Conservation (phyloP, 225 moss, liverwort and hornwort genomes). For the Bryum argenteum region DNA sequence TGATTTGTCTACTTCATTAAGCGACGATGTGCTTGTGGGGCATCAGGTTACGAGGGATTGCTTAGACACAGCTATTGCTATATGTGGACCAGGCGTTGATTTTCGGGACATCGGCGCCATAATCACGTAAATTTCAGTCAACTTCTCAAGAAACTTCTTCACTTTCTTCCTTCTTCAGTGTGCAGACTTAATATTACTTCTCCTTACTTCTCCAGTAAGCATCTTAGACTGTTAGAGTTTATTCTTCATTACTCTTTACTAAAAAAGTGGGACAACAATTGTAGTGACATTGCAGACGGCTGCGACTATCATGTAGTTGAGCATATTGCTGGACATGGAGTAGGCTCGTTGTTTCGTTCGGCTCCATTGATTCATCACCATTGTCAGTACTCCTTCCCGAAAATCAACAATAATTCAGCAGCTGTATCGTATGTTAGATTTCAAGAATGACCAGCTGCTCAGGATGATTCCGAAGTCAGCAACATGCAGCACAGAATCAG, state of each 20-base stretch:
- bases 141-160: background rate
- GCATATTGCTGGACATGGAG: constrained; percentile 85
- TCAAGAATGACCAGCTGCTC: too few species aligned
- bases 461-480: background rate
- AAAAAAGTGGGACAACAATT: constrained; percentile 23
- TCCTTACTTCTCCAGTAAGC: too few species aligned
- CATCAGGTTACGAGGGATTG: constrained; percentile 83
- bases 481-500: background rate
- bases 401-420: too few species aligned
- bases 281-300: constrained; percentile 91
- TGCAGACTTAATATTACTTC: too few species aligned
- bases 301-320: constrained; percentile 86
- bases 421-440: too few species aligned
- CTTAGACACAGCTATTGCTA: constrained; percentile 78
- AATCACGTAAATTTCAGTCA: constrained; percentile 59
- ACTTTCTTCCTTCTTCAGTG: too few species aligned
- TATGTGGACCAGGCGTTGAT: constrained; percentile 84
- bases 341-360: constrained; percentile 83
- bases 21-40: constrained; percentile 21
- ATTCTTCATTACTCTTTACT: constrained; percentile 3
- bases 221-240: background rate
- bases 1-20: background rate
- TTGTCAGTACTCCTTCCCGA: constrained; percentile 49
- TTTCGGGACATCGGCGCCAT: constrained; percentile 77
- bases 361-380: constrained; percentile 71